Evolutionary conservation across 345 rosid species (phyloP), one percentile per base, ranked within the genome.

Genomic region (Kandelia obovata): DNA sequence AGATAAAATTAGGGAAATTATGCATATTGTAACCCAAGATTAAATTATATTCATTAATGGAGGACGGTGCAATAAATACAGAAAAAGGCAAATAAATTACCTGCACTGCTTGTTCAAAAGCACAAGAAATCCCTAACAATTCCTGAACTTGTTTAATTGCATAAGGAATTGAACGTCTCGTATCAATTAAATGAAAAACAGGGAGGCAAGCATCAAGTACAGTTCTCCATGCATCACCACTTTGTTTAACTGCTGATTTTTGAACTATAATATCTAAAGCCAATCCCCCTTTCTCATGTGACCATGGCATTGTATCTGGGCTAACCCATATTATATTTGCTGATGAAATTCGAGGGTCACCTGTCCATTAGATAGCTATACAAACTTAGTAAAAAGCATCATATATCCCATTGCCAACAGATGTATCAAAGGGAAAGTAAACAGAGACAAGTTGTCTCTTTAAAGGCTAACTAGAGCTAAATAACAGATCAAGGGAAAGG

Each of bases 221-320:
- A 70, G 86, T 79, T 81, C 99, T 90, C 99, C 99, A 95, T 11
- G 96, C 96, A 87, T 90, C 99, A 53, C 97, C 98, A 70, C 87
- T 87, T 77, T 78, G 76, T 76, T 89, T 92, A 64, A 89, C 91
- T 58, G 72, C 90, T 21, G 90, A 76, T 66, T 92, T 92, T 70
- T 90, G 92, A 64, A 92, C 76, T 59, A 86, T 81, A 73, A 92
- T 72, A 21, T 95, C 96, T 73, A 95, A 63, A 21, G 89, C 98
- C 79, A 87, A 68, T 78, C 86, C 98, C 68, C 96, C 96, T 67
- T 81, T 70, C 85, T 83, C 70, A 86, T 83, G 19, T 43, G 49
- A 43, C 96, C 99, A 87, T 28, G 89, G 81, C 6, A 84, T 80
- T 58, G 86, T 74, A 55, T 89, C 92, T 10, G 96, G 87, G 80